These are phyloP conservation scores for Sarocladium oryzae DNA, from an alignment of 2,329 filamentous ascomycete species.

Conservation along the genomic window DNA sequence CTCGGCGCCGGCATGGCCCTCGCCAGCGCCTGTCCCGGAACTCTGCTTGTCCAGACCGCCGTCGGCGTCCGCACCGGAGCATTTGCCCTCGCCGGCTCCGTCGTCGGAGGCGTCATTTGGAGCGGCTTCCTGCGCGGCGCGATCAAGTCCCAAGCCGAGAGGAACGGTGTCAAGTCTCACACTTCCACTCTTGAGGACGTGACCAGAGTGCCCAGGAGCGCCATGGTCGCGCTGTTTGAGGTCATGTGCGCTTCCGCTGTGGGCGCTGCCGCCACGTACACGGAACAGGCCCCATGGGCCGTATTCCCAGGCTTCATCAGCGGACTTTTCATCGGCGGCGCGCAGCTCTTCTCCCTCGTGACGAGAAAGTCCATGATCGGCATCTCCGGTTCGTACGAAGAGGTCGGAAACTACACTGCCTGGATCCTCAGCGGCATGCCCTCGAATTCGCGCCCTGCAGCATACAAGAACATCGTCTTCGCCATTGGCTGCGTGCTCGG, in stretches of 20 bases:
- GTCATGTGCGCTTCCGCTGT: conserved; percentile 33
- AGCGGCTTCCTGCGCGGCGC: conserved; percentile 34
- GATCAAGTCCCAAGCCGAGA: conserved; percentile 22
- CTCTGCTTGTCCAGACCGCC: conserved; percentile 54
- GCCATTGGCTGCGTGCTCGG: conserved; percentile 44
- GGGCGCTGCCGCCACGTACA: conserved; percentile 27
- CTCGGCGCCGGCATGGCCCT: conserved; percentile 62
- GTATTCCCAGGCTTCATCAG: conserved; percentile 39
- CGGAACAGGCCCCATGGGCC: conserved; percentile 9
- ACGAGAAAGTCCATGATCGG: conserved; percentile 50
- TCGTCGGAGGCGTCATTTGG: conserved; percentile 50
- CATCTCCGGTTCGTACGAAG: conserved; percentile 55
- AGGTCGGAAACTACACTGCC: conserved; percentile 49
- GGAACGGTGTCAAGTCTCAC: conserved; percentile 19
- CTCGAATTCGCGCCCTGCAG: conserved; percentile 20
- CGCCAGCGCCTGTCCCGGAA: conserved; percentile 60
- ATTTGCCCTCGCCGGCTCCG: conserved; percentile 46
- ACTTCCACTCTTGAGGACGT: conserved; percentile 30
- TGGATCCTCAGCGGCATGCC: conserved; percentile 21
- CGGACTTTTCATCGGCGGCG: conserved; percentile 50
- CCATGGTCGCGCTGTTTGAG: conserved; percentile 37
- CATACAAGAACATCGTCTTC: conserved; percentile 43
- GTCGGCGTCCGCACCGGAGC: conserved; percentile 44
- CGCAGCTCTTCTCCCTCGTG: conserved; percentile 51
- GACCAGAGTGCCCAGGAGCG: conserved; percentile 31